A percentile compares a stretch with the other conserved stretches of the same genome.
Conservation (phyloP, 495 filamentous ascomycete species). For the Aspergillus ostianus region DNA sequence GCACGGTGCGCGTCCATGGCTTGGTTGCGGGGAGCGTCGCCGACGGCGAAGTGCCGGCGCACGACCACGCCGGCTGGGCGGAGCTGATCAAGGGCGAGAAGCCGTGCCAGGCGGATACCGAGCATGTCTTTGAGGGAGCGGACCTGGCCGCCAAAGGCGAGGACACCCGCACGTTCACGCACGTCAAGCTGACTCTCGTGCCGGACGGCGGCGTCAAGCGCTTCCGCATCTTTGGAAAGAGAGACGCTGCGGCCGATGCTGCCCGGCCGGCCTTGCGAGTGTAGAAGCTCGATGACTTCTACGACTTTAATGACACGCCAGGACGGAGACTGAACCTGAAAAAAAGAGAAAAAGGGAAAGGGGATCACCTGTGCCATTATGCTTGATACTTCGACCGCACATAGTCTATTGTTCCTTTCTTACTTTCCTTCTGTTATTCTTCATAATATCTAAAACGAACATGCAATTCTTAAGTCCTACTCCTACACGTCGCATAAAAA, state of each 20-base stretch:
- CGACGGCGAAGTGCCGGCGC: constrained; percentile 50
- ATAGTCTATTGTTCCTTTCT: constrained; percentile 11
- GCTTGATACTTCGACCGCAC: background rate
- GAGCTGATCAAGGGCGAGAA: constrained; percentile 64
- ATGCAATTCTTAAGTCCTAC: background rate
- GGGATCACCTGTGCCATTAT: background rate
- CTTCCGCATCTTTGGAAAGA: constrained; percentile 74
- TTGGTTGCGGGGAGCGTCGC: constrained; percentile 60
- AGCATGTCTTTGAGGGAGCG: constrained; percentile 66
- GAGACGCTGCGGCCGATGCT: constrained; percentile 28
- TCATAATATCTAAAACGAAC: background rate
- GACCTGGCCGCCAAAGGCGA: constrained; percentile 33
- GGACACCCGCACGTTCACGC: constrained; percentile 61
- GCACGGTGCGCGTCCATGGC: constrained; percentile 60
- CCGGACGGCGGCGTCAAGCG: constrained; percentile 92
- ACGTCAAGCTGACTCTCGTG: constrained; percentile 86
- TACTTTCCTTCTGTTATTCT: background rate
- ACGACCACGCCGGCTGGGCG: constrained; percentile 66
- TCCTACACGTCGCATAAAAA: background rate
- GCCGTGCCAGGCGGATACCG: constrained; percentile 71
- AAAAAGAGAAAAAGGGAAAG: background rate
- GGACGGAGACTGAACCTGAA: background rate
- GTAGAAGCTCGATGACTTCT: background rate
- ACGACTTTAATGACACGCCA: background rate
- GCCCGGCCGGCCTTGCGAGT: background rate